Percentiles rank a stretch among this genome's conserved stretches.
Conservation (phyloP, 2,329 filamentous ascomycete genomes). For the Tympanopsis confertula region DNA sequence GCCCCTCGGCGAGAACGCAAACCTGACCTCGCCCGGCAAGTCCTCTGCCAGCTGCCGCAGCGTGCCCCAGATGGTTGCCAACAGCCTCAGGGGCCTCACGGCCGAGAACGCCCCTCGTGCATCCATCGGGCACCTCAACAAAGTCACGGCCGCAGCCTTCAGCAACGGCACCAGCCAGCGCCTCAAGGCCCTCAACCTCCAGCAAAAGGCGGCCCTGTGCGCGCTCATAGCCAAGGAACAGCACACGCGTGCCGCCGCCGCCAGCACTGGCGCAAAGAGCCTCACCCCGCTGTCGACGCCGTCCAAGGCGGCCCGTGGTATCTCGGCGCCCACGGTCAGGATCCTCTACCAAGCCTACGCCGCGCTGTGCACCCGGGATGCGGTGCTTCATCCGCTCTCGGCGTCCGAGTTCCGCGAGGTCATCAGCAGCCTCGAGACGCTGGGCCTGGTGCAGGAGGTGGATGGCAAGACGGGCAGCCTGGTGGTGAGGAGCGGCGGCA, state of each 20-base stretch:
- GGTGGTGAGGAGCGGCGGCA: conserved; percentile 54
- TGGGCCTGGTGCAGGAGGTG: conserved; percentile 64
- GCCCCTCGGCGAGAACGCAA: conserved; percentile 70
- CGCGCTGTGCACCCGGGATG: conserved; percentile 71
- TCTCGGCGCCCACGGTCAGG: conserved; percentile 69
- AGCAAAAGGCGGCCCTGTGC: conserved; percentile 92
- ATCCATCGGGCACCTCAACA: conserved; percentile 81
- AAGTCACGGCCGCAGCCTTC: conserved; percentile 79
- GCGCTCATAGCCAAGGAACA: conserved; percentile 79
- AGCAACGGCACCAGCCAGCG: conserved; percentile 79
- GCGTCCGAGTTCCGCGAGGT: conserved; percentile 92
- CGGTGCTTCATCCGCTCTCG: conserved; percentile 79
- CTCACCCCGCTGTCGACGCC: conserved; percentile 46
- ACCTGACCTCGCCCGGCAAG: conserved; percentile 46
- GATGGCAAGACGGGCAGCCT: conserved; percentile 63
- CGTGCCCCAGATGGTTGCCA: conserved; percentile 32
- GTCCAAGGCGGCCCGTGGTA: conserved; percentile 7
- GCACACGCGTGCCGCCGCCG: conserved; percentile 44
- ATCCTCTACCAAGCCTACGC: conserved; percentile 75
- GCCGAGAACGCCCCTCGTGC: conserved; percentile 75
- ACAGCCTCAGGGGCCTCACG: conserved; percentile 52
- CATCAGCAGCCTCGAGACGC: conserved; percentile 74
- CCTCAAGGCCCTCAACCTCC: conserved; percentile 77
- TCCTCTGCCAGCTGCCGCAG: conserved; percentile 21
- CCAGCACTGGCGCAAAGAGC: conserved; percentile 27